Percentiles rank a stretch among this genome's conserved stretches.
phyloP scores from a whole-genome alignment of 768 basidiomycete genomes.

The Paxillus rubicundulus region DNA sequence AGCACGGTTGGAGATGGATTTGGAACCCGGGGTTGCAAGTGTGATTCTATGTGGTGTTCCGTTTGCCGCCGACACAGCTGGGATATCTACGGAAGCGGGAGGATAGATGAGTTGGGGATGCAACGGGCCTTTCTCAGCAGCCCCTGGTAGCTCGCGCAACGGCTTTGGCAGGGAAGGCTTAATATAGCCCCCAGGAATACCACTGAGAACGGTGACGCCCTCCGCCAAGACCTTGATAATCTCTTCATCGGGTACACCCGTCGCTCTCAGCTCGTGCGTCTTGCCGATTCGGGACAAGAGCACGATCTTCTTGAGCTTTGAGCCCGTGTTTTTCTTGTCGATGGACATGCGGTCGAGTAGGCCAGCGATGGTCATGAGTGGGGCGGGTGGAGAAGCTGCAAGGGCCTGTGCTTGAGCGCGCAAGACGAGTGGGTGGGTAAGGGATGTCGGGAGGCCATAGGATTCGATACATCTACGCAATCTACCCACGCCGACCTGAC shows the following conservation, averaged over 20 bases:
- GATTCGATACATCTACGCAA: slow-evolving; percentile 84
- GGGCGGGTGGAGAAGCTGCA: slow-evolving; percentile 14
- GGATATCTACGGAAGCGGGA: slow-evolving; percentile 17
- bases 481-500: slow-evolving; percentile 90
- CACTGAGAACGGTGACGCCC: slow-evolving; percentile 72
- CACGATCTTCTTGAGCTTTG: slow-evolving; percentile 86
- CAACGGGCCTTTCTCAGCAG: slow-evolving; percentile 12
- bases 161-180: slow-evolving; percentile 48
- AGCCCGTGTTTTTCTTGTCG: slow-evolving; percentile 97
- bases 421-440: slow-evolving; percentile 73
- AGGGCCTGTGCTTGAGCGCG: slow-evolving; percentile 17
- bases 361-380: slow-evolving; percentile 58
- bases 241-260: slow-evolving; percentile 74
- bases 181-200: slow-evolving; percentile 42
- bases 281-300: slow-evolving; percentile 87
- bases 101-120: slow-evolving; percentile 20
- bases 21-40: slow-evolving; percentile 96
- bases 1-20: slow-evolving; percentile 94
- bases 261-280: slow-evolving; percentile 90
- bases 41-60: slow-evolving; percentile 31
- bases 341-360: slow-evolving; percentile 92
- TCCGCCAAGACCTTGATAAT: slow-evolving; percentile 83
- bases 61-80: background rate
- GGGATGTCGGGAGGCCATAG: slow-evolving; percentile 84
- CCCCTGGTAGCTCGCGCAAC: slow-evolving; percentile 20